Conservation (phyloP, 805 yeast genomes). For the Zygoascus bituminiphila region DNA sequence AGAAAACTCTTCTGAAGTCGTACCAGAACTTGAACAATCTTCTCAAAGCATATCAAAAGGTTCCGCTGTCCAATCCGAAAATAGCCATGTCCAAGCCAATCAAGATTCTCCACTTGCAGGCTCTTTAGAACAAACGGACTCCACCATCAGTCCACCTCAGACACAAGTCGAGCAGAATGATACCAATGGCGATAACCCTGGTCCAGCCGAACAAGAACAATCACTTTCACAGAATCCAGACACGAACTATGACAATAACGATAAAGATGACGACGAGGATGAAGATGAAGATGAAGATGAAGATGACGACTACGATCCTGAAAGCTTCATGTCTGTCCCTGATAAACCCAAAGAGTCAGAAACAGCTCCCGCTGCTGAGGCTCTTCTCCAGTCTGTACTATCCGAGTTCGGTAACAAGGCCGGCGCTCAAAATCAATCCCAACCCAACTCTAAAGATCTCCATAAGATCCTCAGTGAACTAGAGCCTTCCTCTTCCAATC, state of each 20-base stretch:
- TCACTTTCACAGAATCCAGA: too few relatives aligned
- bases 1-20: too few relatives aligned
- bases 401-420: constrained; percentile 8
- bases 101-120: too few relatives aligned
- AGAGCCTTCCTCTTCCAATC: background rate
- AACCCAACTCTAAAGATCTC: constrained; percentile 5
- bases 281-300: constrained; percentile 13
- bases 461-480: constrained; percentile 5
- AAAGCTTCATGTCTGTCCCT: background rate
- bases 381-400: constrained; percentile 13
- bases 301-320: constrained; percentile 21
- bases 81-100: background rate
- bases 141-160: background rate
- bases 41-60: background rate
- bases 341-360: background rate
- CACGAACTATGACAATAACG: too few relatives aligned
- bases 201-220: too few relatives aligned
- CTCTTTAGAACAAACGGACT: background rate
- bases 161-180: background rate
- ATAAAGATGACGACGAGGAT: too few relatives aligned
- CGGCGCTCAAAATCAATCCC: background rate
- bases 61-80: background rate
- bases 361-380: constrained; percentile 3
- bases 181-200: too few relatives aligned
- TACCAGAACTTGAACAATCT: background rate